phyloP scores from a whole-genome alignment of 139 green algal genomes.

The Micractinium conductrix region DNA sequence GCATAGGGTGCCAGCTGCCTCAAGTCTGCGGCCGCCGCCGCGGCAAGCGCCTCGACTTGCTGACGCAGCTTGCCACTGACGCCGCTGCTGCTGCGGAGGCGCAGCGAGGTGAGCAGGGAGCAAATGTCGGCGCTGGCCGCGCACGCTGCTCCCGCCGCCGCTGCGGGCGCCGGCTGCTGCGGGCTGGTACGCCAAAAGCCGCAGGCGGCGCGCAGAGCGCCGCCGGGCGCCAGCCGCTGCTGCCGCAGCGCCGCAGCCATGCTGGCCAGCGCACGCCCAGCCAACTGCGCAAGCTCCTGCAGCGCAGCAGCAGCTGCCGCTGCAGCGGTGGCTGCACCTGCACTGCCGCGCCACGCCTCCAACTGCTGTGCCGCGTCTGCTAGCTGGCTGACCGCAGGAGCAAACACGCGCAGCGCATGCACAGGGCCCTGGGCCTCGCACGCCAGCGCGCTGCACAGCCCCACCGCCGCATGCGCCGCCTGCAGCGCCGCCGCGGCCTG shows the following conservation, averaged over 20 bases:
- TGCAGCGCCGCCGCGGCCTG: background rate
- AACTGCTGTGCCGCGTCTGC: background rate
- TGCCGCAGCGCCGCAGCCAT: slow-evolving; percentile 5
- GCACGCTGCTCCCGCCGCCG: slow-evolving; percentile 2
- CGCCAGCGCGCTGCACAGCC: background rate
- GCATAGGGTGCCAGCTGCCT: background rate
- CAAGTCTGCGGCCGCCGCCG: background rate
- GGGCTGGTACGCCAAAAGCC: slow-evolving; percentile 19
- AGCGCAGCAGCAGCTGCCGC: background rate
- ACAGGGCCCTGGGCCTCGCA: background rate
- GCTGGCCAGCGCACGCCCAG: background rate
- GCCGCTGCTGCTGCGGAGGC: background rate
- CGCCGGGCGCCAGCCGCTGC: background rate
- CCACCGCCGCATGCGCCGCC: background rate
- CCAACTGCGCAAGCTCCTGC: background rate
- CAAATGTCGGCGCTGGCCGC: background rate
- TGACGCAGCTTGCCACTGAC: background rate
- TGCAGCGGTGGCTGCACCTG: background rate
- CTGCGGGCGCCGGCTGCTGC: background rate
- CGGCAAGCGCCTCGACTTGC: background rate
- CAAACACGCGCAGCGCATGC: slow-evolving; percentile 14
- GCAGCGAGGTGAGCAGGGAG: slow-evolving; percentile 1
- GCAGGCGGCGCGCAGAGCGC: background rate
- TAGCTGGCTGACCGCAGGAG: background rate
- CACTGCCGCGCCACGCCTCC: background rate